A percentile compares a stretch with the other conserved stretches of the same genome.
These are phyloP conservation scores for Spiromastix sp. DNA, from an alignment of 2,329 filamentous ascomycete species.

Conservation along the genomic window DNA sequence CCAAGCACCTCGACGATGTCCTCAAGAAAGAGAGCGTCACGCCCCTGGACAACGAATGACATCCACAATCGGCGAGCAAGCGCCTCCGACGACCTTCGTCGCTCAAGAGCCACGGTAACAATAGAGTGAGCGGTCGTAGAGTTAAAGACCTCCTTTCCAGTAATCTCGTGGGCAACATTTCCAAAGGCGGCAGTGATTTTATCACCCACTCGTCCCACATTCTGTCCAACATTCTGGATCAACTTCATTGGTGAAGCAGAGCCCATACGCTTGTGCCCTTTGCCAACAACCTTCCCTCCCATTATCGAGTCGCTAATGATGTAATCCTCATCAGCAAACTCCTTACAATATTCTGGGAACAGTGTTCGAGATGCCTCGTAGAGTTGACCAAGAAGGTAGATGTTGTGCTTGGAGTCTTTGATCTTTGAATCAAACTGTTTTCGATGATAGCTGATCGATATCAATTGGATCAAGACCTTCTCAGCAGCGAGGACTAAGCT, in stretches of 20 bases:
- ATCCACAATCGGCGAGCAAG: conserved; percentile 93
- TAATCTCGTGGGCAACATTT: conserved; percentile 87
- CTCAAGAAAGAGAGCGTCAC: conserved; percentile 65
- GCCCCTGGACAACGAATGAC: conserved; percentile 89
- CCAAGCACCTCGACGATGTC: conserved; percentile 87
- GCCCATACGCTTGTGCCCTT: conserved; percentile 43
- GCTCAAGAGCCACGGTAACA: conserved; percentile 80
- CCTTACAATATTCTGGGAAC: conserved; percentile 84
- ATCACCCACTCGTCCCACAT: conserved; percentile 74
- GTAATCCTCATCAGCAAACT: conserved; percentile 87
- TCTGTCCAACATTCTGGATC: conserved; percentile 60
- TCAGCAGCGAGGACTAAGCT: conserved; percentile 48
- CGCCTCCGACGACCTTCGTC: conserved; percentile 74
- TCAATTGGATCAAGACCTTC: conserved; percentile 52
- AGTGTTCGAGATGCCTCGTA: conserved; percentile 82
- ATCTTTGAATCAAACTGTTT: conserved; percentile 62
- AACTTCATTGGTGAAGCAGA: conserved; percentile 68
- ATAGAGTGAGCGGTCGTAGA: conserved; percentile 82
- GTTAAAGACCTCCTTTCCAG: conserved; percentile 91
- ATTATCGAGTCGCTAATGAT: conserved; percentile 77
- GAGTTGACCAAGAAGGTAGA: conserved; percentile 69
- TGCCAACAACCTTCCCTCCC: conserved; percentile 43
- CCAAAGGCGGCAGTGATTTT: conserved; percentile 90
- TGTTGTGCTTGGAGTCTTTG: conserved; percentile 78
- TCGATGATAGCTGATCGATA: conserved; percentile 58